Conservation (phyloP, 768 basidiomycete genomes). For the Termitomyces sp. region DNA sequence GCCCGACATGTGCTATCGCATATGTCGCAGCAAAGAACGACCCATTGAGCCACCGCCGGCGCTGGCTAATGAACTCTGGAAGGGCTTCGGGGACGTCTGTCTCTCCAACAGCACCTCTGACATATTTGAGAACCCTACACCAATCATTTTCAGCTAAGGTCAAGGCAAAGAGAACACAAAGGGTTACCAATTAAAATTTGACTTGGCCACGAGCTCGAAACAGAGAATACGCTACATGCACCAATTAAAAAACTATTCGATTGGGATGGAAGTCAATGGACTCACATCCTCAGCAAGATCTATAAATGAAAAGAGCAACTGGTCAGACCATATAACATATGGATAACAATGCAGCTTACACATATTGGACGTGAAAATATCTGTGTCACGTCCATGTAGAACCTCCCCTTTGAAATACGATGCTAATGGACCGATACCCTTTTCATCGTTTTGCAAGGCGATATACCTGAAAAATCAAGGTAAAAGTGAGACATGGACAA, state of each 20-base stretch:
- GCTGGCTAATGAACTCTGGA: constrained; percentile 91
- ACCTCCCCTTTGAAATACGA: constrained; percentile 98
- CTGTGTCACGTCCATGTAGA: constrained; percentile 77
- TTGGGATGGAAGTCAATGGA: background rate
- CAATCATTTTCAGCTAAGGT: constrained; percentile 5
- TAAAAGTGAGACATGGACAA: background rate
- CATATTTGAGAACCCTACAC: constrained; percentile 90
- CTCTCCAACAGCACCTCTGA: constrained; percentile 88
- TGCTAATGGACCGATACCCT: constrained; percentile 82
- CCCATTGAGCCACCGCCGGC: constrained; percentile 87
- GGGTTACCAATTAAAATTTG: constrained; percentile 71
- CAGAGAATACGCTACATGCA: constrained; percentile 70
- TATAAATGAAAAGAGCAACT: constrained; percentile 21
- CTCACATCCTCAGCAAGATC: constrained; percentile 88
- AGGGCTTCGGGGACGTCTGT: constrained; percentile 93
- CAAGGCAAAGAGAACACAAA: background rate
- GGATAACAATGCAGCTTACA: constrained; percentile 47
- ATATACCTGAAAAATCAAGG: constrained; percentile 56
- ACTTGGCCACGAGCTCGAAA: constrained; percentile 75
- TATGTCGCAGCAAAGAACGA: constrained; percentile 96
- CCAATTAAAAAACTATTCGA: constrained; percentile 15
- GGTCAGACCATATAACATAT: constrained; percentile 1
- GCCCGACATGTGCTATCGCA: constrained; percentile 83
- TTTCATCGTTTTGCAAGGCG: constrained; percentile 81
- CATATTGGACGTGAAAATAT: constrained; percentile 97